Base-by-base conservation (phyloP, 208 protist species). In the Wallacemonas sp. region DNA sequence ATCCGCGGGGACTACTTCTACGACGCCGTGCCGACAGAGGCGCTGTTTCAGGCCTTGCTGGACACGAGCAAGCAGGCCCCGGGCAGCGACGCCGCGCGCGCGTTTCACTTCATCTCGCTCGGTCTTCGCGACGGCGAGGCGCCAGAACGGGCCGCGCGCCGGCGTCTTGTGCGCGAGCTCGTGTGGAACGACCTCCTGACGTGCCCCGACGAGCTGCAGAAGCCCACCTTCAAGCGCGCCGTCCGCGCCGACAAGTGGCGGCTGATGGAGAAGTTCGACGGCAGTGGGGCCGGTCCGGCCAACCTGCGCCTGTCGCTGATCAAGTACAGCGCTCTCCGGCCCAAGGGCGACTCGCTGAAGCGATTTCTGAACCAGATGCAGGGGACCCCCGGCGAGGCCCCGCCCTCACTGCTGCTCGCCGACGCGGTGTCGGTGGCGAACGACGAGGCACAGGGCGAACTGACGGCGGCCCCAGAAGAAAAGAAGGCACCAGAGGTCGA, bases 141-240 rank as follows among this genome's bases (percentile, higher is more conserved):
- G 31, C 41, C 23, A 11, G 36, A 26, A 2, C 62, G 33, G 20
- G 70, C 68, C 23, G 65, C 68, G n/a, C 63, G 66, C 8, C 72
- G 82, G 7, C 84, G 83, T 16, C 79, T 93, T 2, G 68, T 87
- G 63, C 87, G 87, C 1, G 87, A 93, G 68, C 59, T 93, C 1
- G 31, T 93, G 18, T 90, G 84, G 82, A 93, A 93, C 50, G 79
- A 76, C 65, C 84, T 54, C 31, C 61, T 42, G 22, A 70, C 45
- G 5, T 4, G 26, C 45, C 16, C 4, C 32, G 22, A 12, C 29
- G 32, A 59, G 31, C 26, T 59, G 31, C 4, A 31, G 36, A 36
- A 42, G 31, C 52, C 52, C 31, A 41, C 31, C 52, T 59, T 59
- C 22, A 28, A 5, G n/a, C 25, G 29, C 16, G 4, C n/a, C 0